Evolutionary conservation across 148 eudicot species (phyloP), one percentile per base, ranked within the genome.

Genomic region (Rhododendron vialii): DNA sequence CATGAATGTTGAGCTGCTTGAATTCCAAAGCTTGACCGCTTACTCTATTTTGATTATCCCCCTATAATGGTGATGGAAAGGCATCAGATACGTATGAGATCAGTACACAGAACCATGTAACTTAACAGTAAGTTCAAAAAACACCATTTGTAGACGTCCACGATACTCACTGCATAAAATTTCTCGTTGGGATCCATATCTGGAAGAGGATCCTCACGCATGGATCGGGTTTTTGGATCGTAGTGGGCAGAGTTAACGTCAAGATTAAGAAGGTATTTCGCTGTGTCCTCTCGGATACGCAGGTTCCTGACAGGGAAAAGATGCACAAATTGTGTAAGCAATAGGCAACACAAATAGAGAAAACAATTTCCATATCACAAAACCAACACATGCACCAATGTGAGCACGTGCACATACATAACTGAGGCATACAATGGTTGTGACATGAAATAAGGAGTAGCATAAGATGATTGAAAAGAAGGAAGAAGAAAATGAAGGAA

Each of bases 151-250:
- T 22, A 78, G 28, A 78, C 28, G 1, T 51, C 0, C 9, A 26
- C 59, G 78, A 55, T 38, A 92, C 96, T 92, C 88, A 94, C 97
- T 51, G 87, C 92, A 86, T 93, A 95, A 71, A 94, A 96, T 89
- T 96, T 95, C 89, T 95, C 95, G 85, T 94, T 94, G 74, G 96
- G 94, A 95, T 96, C 96, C 93, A 92, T 93, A 87, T 96, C 98
- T 51, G 98, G 98, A 57, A 96, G 95, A 92, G 98, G 98, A 89
- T 96, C 98, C 88, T 96, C 98, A 90, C 98, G 98, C 98, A 96
- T 96, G 74, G 98, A 93, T 36, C 98, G 96, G 15, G 98, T 93
- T 88, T 96, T 96, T 45, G 98, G 98, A 86, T 94, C 98, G 88
- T 96, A 96, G 82, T 96, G 93, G 20, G 98, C 96, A 38, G 98